Evolutionary conservation across 23 red algal genomes (phyloP).

Genomic region (Chondrus crispus): DNA sequence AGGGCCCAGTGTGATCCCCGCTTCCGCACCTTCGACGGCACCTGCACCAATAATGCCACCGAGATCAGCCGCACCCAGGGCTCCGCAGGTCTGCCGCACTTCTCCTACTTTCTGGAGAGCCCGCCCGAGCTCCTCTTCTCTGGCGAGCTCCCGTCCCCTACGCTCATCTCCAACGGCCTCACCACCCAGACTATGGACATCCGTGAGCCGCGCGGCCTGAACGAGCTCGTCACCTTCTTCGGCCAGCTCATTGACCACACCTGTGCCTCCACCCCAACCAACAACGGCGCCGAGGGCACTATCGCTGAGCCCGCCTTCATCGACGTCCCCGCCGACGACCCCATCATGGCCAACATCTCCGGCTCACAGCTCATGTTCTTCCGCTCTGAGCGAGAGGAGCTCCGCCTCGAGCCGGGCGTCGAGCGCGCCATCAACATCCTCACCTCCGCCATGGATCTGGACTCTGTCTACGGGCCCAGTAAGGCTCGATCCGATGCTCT

Average conservation of each 20-base stretch:
- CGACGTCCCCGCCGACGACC: neutral
- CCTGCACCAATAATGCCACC: constrained; percentile 29
- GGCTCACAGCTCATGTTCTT: too few relatives aligned
- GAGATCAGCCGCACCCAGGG: constrained; percentile 19
- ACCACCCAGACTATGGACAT: neutral
- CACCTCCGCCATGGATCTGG: constrained; percentile 27
- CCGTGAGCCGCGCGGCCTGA: constrained; percentile 10
- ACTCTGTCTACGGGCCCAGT: constrained; percentile 32
- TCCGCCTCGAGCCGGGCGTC: neutral
- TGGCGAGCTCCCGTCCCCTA: neutral
- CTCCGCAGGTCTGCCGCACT: constrained; percentile 15
- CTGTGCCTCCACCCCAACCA: constrained; percentile 21
- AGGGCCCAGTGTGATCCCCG: too few relatives aligned
- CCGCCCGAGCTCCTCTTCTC: neutral
- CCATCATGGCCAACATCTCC: neutral
- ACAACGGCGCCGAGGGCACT: neutral
- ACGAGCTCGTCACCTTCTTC: constrained; percentile 41
- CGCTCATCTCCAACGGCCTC: constrained; percentile 12
- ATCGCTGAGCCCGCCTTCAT: neutral
- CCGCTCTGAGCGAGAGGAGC: too few relatives aligned
- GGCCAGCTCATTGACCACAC: constrained; percentile 61
- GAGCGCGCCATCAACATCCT: constrained; percentile 34
- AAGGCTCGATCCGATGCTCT: constrained; percentile 7
- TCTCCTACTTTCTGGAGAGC: neutral
- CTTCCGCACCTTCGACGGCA: too few relatives aligned